Conservation (phyloP, 371 early-diverging fungal genomes). For the Mucor plumbeus region DNA sequence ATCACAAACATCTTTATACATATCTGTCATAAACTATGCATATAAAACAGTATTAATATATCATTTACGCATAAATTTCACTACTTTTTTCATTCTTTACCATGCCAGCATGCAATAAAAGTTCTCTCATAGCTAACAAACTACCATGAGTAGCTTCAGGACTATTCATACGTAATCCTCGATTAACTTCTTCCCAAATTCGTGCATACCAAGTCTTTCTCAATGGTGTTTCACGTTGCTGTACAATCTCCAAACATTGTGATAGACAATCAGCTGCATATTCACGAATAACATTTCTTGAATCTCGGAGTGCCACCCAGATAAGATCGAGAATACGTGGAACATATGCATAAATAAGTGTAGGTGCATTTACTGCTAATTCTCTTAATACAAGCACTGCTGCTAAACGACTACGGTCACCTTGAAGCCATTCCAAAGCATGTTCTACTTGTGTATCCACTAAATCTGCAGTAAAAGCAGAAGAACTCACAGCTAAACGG, state of each 20-base stretch:
- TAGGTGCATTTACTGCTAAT: slow-evolving; percentile 83
- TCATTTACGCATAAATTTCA: neutral
- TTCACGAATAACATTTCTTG: slow-evolving; percentile 80
- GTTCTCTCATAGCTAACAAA: slow-evolving; percentile 80
- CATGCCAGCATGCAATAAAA: slow-evolving; percentile 85
- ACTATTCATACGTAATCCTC: slow-evolving; percentile 72
- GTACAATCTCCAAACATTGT: slow-evolving; percentile 83
- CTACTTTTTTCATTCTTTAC: slow-evolving; percentile 35
- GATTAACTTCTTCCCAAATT: slow-evolving; percentile 86
- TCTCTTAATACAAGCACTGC: slow-evolving; percentile 89
- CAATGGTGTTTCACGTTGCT: slow-evolving; percentile 78
- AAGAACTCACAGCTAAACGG: slow-evolving; percentile 77
- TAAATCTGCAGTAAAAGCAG: slow-evolving; percentile 82
- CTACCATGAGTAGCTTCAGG: slow-evolving; percentile 92
- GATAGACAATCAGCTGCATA: slow-evolving; percentile 90
- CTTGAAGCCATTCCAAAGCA: slow-evolving; percentile 90
- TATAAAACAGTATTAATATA: neutral
- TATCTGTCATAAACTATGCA: slow-evolving; percentile 80
- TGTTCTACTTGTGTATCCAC: slow-evolving; percentile 90
- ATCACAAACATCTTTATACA: slow-evolving; percentile 81
- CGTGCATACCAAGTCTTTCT: slow-evolving; percentile 77
- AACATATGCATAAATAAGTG: slow-evolving; percentile 85
- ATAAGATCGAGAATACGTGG: slow-evolving; percentile 86
- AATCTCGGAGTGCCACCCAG: slow-evolving; percentile 89
- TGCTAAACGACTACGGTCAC: slow-evolving; percentile 83